Conservation (phyloP, 2,329 filamentous ascomycete species). For the Ophiosphaerella korrae region DNA sequence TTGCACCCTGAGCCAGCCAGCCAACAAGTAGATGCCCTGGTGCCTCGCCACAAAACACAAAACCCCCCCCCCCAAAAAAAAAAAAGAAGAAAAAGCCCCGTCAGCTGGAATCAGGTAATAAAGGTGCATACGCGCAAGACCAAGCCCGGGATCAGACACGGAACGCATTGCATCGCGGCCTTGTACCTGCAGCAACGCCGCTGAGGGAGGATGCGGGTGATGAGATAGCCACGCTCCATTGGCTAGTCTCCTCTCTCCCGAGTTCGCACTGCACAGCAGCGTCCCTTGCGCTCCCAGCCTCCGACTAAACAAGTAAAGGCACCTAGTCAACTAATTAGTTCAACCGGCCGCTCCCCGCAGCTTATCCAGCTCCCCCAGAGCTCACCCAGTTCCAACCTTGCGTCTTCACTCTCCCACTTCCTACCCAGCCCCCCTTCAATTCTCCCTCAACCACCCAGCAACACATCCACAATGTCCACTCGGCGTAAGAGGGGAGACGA, state of each 20-base stretch:
- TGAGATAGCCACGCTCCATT: conserved; percentile 26
- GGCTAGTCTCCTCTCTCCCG: conserved; percentile 25
- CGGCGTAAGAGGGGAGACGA: conserved; percentile 52
- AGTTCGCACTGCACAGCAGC: conserved; percentile 30
- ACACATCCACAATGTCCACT: conserved; percentile 44
- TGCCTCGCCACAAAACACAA: no score
- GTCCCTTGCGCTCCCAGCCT: conserved; percentile 38
- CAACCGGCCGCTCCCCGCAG: conserved; percentile 31
- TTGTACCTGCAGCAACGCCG: conserved; percentile 33
- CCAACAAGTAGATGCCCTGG: no score
- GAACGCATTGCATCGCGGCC: background rate
- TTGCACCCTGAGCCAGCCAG: no score
- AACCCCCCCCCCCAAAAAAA: no score
- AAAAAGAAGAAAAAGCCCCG: no score
- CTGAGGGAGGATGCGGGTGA: conserved; percentile 22
- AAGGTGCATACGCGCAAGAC: background rate
- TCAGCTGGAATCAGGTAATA: no score
- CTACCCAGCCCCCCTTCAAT: conserved; percentile 5
- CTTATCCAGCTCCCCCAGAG: conserved; percentile 19
- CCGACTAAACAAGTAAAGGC: conserved; percentile 22
- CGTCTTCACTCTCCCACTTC: conserved; percentile 8
- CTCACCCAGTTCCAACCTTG: conserved; percentile 25
- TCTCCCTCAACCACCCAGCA: background rate
- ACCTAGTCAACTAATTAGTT: conserved; percentile 37
- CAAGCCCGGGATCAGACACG: background rate